Evolutionary conservation across 441 rosid genomes (phyloP), one percentile per base, ranked within the genome.

Genomic region (Pelargonium fulgidum): DNA sequence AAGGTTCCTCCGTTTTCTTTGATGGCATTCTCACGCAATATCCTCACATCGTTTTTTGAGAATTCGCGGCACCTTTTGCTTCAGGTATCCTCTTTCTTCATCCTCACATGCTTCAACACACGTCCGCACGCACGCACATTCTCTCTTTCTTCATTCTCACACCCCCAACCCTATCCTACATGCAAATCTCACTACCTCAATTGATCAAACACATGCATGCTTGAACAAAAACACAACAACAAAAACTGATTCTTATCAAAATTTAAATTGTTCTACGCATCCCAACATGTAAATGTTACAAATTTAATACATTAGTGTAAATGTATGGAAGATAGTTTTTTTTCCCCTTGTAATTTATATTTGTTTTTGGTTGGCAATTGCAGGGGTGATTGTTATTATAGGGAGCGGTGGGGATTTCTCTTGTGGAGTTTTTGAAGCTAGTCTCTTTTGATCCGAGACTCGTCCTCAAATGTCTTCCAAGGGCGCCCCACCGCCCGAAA

Each of bases 401-500:
- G 26, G 52, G 52, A 10, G 52, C 52, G 52, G 52, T 47, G 52
- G 52, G 52, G 52, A 11, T 9, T 47, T 47, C 52, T 47, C 52
- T 47, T 10, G 52, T 47, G 52, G 13, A 47, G 52, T 47, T 47
- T 47, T 47, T 47, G 52, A 47, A 47, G 52, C 10, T 47, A 47
- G 52, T 47, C 52, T 47, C 26, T 24, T 11, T 47, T 9, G 52
- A 47, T 11, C 13, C 3, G n/a, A n/a, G 52, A 47, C 52, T 47
- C 52, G 13, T 47, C 52, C 4, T 47, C 52, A 47, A 42, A 47
- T 47, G 52, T 47, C 52, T 47, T 47, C 52, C 14, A n/a, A 47
- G 52, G 52, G 52, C 52, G 52, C 52, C 52, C 52, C 52, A 47
- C 52, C 52, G 52, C 52, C 52, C 52, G 52, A 47, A 24, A 24